Evolutionary conservation across 306 rosid genomes (phyloP).

Genomic region (Dalbergia cochinchinensis): DNA sequence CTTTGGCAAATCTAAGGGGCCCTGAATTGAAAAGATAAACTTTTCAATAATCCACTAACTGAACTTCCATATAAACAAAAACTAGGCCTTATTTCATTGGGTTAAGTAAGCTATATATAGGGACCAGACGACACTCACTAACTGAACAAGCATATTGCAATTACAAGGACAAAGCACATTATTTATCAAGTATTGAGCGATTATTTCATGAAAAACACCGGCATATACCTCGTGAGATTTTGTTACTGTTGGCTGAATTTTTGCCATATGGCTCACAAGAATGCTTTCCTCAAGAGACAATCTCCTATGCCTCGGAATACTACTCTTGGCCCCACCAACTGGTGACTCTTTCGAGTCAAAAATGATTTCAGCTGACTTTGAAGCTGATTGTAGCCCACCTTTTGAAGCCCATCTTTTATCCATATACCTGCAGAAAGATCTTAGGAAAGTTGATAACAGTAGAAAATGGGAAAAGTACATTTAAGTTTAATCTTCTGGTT

Average conservation of each 20-base stretch:
- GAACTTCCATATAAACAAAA: too few relatives aligned
- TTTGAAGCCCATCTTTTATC: constrained; percentile 70
- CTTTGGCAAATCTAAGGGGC: constrained; percentile 54
- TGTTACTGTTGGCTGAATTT: constrained; percentile 45
- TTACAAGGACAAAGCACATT: background rate
- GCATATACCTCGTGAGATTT: constrained; percentile 60
- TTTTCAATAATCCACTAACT: constrained; percentile 17
- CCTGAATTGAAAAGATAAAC: constrained; percentile 53
- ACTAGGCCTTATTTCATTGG: too few relatives aligned
- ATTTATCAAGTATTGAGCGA: constrained; percentile 7
- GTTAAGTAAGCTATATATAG: too few relatives aligned
- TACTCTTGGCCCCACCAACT: constrained; percentile 42
- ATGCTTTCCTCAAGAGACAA: constrained; percentile 83
- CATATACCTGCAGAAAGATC: constrained; percentile 68
- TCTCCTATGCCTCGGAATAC: constrained; percentile 56
- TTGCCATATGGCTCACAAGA: constrained; percentile 54
- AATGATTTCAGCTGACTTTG: constrained; percentile 49
- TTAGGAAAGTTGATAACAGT: constrained; percentile 40
- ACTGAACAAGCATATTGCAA: background rate
- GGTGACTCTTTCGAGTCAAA: constrained; percentile 42
- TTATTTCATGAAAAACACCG: constrained; percentile 14
- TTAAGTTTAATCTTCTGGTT: constrained; percentile 32
- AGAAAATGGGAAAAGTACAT: constrained; percentile 34
- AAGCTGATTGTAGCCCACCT: constrained; percentile 48
- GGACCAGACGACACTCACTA: background rate